Evolutionary conservation across 192 early-diverging fungal species (phyloP), one percentile per base, ranked within the genome.

Genomic region (Geranomyces michiganensis): DNA sequence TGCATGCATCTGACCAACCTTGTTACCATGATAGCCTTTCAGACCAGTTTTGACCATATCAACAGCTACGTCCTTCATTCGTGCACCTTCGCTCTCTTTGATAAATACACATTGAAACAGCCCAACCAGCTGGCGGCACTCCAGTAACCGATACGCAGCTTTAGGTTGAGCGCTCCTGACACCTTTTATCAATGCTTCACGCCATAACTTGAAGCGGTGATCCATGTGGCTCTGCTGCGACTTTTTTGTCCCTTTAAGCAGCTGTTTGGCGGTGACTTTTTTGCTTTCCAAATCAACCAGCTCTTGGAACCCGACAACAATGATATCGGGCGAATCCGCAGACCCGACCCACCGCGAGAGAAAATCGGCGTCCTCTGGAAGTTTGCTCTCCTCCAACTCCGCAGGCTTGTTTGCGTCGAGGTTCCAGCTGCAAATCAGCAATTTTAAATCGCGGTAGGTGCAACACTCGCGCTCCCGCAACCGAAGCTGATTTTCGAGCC

Each of bases 341-440:
- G 76, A 73, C 81, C 72, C 84, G 80, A 89, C 31, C 71, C 75
- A 65, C 31, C 76, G 41, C 7, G 58, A 51, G 56, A 85, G 72
- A 62, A 70, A 81, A 21, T 83, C 58, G 62, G 82, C 79, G 21
- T 79, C 69, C 32, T 88, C 87, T 33, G 80, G 77, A 32, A 79
- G 75, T n/a, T 73, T 56, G 62, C 85, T 29, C 36, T 58, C 75
- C 15, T 93, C 90, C 72, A 96, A 77, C 17, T 86, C 87, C 24
- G 88, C 84, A 1, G 95, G 94, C 80, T 97, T 98, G 43, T 80
- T 84, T 0, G 95, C 90, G 78, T 94, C 95, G 67, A 94, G 91
- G 79, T 98, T 98, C 91, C 92, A 98, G 56, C 91, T 94, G 68
- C 91, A 91, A 29, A 98, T 87, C 61, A 95, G 80, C 78, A 96